A percentile compares a stretch with the other conserved stretches of the same genome.
These are phyloP conservation scores for Moringa oleifera DNA, from an alignment of 345 rosid species.

Conservation along the genomic window DNA sequence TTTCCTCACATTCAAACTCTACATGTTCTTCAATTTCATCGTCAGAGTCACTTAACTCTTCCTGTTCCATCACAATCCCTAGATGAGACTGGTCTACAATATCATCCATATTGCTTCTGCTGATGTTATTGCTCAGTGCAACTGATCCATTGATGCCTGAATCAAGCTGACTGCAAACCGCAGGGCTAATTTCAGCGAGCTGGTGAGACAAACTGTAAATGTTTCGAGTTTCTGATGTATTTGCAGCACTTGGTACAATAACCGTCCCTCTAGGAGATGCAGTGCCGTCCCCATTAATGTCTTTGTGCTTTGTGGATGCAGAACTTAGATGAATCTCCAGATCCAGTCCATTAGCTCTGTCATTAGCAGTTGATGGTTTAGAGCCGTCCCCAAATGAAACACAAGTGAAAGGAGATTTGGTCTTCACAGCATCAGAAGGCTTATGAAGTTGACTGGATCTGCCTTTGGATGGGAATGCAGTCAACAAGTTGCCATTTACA, in stretches of 20 bases:
- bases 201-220: conserved; percentile 11
- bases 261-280: conserved; percentile 14
- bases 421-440: conserved; percentile 30
- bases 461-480: conserved; percentile 14
- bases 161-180: conserved; percentile 12
- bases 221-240: conserved; percentile 21
- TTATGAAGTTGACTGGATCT: conserved; percentile 30
- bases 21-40: conserved; percentile 89
- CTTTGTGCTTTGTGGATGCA: conserved; percentile 34
- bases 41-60: conserved; percentile 95
- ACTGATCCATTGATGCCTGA: conserved; percentile 28
- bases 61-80: conserved; percentile 95
- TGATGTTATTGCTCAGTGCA: conserved; percentile 22
- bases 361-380: conserved; percentile 27
- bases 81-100: conserved; percentile 53
- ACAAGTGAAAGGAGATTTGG: conserved; percentile 23
- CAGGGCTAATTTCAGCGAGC: conserved; percentile 15
- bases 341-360: conserved; percentile 49
- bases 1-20: conserved; percentile 97
- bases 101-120: conserved; percentile 33
- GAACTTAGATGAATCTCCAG: conserved; percentile 74
- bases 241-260: conserved; percentile 18
- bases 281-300: conserved; percentile 27
- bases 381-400: conserved; percentile 22
- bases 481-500: conserved; percentile 23